Conservation (phyloP, 352 stramenopile genomes). For the Globisporangium abappressorium region DNA sequence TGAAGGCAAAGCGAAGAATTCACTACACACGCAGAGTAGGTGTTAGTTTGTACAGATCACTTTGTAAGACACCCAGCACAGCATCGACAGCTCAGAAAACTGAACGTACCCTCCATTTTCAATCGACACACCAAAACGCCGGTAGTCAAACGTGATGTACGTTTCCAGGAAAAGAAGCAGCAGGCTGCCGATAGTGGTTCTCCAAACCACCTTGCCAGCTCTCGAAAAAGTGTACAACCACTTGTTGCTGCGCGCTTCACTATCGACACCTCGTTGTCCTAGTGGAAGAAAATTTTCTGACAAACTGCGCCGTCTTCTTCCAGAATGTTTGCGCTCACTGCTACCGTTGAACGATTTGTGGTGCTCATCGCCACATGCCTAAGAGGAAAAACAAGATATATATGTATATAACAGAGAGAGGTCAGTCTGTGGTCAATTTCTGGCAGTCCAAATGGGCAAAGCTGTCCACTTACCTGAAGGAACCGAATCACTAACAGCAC, state of each 20-base stretch:
- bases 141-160: constrained; percentile 84
- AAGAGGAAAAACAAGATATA: not conserved
- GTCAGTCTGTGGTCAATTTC: not conserved
- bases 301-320: not conserved
- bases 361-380: constrained; percentile 78
- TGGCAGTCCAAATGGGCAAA: not conserved
- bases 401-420: not conserved
- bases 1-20: constrained; percentile 63
- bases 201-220: constrained; percentile 57
- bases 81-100: not conserved
- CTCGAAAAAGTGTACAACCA: constrained; percentile 73
- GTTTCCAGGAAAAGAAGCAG: constrained; percentile 81
- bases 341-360: constrained; percentile 38
- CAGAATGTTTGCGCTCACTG: not conserved
- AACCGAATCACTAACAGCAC: constrained; percentile 95
- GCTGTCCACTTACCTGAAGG: constrained; percentile 59
- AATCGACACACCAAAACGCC: constrained; percentile 73
- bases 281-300: not conserved
- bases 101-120: constrained; percentile 57
- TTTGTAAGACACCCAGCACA: not conserved
- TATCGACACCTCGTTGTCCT: not conserved
- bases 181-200: constrained; percentile 66
- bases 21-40: constrained; percentile 30
- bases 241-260: constrained; percentile 24
- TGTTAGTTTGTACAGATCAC: not conserved